Evolutionary conservation across 2,329 filamentous ascomycete genomes (phyloP).

Genomic region (Dichotomopilus funicola): DNA sequence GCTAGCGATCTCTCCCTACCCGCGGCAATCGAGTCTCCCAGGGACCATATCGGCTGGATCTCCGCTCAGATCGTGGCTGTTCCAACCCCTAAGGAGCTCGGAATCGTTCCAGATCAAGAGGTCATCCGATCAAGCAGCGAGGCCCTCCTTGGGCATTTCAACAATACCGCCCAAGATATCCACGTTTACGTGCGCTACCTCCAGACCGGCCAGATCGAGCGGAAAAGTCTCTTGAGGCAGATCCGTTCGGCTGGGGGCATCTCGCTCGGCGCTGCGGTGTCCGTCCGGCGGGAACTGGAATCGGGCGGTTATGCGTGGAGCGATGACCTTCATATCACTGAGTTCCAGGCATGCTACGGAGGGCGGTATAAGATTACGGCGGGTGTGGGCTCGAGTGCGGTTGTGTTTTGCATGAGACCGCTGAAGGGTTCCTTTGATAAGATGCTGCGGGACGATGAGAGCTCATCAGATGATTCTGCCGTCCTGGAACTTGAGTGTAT

Average conservation of each 20-base stretch:
- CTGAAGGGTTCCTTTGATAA: not conserved
- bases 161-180: not conserved
- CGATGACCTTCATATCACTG: not conserved
- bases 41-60: not conserved
- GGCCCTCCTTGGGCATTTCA: not conserved
- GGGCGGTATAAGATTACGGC: not conserved
- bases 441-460: not conserved
- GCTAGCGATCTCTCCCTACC: not conserved
- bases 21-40: not conserved
- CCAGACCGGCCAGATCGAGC: not conserved
- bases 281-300: not conserved
- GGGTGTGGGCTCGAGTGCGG: not conserved
- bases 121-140: not conserved
- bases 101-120: not conserved
- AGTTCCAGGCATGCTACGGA: not conserved
- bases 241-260: not conserved
- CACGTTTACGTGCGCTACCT: not conserved
- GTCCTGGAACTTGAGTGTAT: not conserved
- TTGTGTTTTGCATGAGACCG: not conserved
- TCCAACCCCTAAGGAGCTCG: not conserved
- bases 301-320: not conserved
- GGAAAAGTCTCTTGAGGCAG: not conserved
- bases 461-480: not conserved
- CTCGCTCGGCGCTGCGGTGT: not conserved
- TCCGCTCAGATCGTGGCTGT: not conserved